Evolutionary conservation across 345 rosid species (phyloP), one percentile per base, ranked within the genome.

Genomic region (Isatis tinctoria): DNA sequence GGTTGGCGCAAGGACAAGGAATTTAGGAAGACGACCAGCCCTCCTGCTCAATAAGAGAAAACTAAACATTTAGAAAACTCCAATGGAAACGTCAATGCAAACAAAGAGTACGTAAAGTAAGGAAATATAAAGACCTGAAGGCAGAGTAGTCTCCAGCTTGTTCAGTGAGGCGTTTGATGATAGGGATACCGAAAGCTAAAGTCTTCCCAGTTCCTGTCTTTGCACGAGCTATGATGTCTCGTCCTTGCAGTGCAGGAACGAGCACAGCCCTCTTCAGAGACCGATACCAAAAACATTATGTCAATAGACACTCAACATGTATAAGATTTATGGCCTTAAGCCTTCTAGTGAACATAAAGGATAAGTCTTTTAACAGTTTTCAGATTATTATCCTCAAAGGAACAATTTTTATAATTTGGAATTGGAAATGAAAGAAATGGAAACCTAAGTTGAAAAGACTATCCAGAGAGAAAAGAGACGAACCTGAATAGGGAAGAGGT

Each of bases 201-300:
- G 97, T 95, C 90, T 95, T 95, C n/a, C 99, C 99, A 20, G 99
- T 95, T 69, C 99, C 97, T 28, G 99, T 95, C 85, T 92, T 92
- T 2, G 99, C 99, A 79, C 99, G 97, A 81, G 93, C 97, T 72
- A 95, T 95, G 48, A 95, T 63, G 44, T 95, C 99, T 47, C 88
- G 82, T 47, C 97, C 97, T 86, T 95, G 76, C 6, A 95, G 83
- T 2, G 97, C 97, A 10, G 99, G 99, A 41, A 79, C 67, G 26
- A 92, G 67, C 72, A 95, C 99, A 77, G 99, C 97, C 72, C 97
- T 90, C 97, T 95, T 18, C 24, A 72, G 3, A 76, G 9, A 69
- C 28, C 49, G 1, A 69, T 11, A 60, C 16, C 52, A 20, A 24
- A 54, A 4, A 62, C 70, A 59, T 1, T 13, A 65, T 16, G n/a